Base-by-base conservation (phyloP, 441 rosid genomes). In the Aleurites moluccanus region DNA sequence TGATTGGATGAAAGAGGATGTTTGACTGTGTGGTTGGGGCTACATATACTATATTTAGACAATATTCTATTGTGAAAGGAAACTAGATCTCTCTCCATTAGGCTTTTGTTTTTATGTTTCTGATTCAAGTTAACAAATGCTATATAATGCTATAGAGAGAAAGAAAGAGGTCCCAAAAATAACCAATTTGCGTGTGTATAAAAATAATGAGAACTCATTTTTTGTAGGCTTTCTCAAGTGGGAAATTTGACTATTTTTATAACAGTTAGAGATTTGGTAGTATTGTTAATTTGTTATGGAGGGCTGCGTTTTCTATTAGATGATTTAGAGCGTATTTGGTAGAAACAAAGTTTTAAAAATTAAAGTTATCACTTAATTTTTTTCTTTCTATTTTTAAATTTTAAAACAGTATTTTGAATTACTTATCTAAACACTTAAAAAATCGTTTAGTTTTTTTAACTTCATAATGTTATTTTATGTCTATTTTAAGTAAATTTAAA, bases 21-120 rank as follows among this genome's bases (percentile, higher is more conserved):
- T 16, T 47, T 40, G 40, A 23, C 10, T 11, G 47, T 57, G 73
- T 69, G 78, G 80, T 66, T 74, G 72, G 83, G 77, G 53, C 25
- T 38, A 50, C 45, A 60, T 80, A 14, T 52, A 62, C 85, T 82
- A 84, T 71, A 80, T 77, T 67, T 84, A 78, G 85, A 80, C 70
- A 74, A 23, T 56, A 49, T 70, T 80, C 75, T 74, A 80, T 75
- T 75, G 75, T 30, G 78, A 74, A 78, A 75, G 79, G 33, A 77
- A n/a, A 81, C 69, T 56, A 64, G 67, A 82, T 60, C 77, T 69
- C 71, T 73, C 50, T 57, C 18, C 6, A 2, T 38, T 38, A 66
- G 73, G 45, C 38, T 61, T 70, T 73, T 80, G 40, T 53, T 69
- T n/a, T n/a, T 44, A 1, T 20, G 6, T 56, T 23, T 44, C 6